Percentiles rank a stretch among this genome's conserved stretches.
These are phyloP conservation scores for Colletotrichum lindemuthianum DNA, from an alignment of 2,329 filamentous ascomycete species.

Conservation along the genomic window DNA sequence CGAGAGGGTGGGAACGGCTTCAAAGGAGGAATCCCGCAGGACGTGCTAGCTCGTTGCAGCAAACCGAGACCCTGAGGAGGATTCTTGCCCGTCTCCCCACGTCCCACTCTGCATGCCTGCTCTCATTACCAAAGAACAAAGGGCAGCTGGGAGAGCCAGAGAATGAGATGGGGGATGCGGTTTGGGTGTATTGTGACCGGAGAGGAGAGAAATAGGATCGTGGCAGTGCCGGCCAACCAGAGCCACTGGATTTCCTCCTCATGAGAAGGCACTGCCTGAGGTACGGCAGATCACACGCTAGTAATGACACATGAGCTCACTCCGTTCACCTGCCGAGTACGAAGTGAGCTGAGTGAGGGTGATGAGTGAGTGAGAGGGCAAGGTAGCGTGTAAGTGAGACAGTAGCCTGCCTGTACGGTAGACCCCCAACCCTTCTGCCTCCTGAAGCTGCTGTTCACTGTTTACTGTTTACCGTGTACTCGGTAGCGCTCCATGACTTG, in stretches of 20 bases:
- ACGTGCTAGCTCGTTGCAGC: slow-evolving; percentile 30
- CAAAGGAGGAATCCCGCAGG: slow-evolving; percentile 19
- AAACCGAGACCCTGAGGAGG: slow-evolving; percentile 24
- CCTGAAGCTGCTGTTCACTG: too few species aligned
- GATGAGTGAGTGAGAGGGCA: too few species aligned
- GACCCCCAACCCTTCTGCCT: too few species aligned
- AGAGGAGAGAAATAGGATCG: slow-evolving; percentile 15
- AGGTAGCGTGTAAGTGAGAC: too few species aligned
- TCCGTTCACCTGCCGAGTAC: too few species aligned
- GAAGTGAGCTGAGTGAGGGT: too few species aligned
- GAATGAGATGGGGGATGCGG: not conserved
- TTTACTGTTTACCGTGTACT: too few species aligned
- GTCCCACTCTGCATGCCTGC: not conserved
- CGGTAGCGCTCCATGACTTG: slow-evolving; percentile 8
- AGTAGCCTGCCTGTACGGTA: too few species aligned
- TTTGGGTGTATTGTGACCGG: not conserved
- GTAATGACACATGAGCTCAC: too few species aligned
- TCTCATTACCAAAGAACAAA: not conserved
- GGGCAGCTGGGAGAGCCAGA: not conserved
- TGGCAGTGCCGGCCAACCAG: slow-evolving; percentile 29
- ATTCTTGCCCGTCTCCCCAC: not conserved
- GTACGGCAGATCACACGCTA: too few species aligned
- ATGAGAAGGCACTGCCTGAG: not conserved
- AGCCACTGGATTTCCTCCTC: not conserved
- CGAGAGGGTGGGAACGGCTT: not conserved